Evolutionary conservation across 306 rosid species (phyloP).

Genomic region (Lathyrus oleraceus): DNA sequence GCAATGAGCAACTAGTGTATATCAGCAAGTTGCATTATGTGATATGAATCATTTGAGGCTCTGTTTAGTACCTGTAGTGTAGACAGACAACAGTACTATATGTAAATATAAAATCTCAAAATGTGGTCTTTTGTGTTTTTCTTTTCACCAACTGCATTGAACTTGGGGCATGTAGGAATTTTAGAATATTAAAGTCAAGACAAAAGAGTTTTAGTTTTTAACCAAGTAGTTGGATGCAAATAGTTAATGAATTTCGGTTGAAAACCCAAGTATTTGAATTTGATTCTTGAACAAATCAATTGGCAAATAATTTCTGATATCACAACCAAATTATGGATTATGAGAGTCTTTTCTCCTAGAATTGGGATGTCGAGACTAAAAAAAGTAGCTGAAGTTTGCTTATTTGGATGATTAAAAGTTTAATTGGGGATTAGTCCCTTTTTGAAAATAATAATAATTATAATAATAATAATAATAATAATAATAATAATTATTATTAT

Average conservation of each 20-base stretch:
- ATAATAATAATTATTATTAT: too few relatives aligned
- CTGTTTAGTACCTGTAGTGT: conserved; percentile 5
- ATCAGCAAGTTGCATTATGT: conserved; percentile 1
- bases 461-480: too few relatives aligned
- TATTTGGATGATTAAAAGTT: neutral
- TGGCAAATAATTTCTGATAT: too few relatives aligned
- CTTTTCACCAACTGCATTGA: neutral
- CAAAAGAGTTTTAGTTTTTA: neutral
- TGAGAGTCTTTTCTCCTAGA: too few relatives aligned
- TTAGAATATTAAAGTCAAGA: neutral
- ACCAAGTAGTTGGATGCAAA: neutral
- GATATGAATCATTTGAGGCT: conserved; percentile 22
- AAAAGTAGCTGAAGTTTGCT: neutral
- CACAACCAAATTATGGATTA: too few relatives aligned
- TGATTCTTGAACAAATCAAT: too few relatives aligned
- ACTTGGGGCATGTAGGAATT: neutral
- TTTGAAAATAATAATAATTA: too few relatives aligned
- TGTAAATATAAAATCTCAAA: neutral
- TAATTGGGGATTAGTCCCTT: neutral
- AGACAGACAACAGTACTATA: neutral
- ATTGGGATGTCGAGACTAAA: too few relatives aligned
- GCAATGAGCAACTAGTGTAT: conserved; percentile 18
- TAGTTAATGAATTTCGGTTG: neutral
- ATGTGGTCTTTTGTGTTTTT: neutral
- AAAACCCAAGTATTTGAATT: neutral